Base-by-base conservation (phyloP, 306 rosid genomes). In the Prinsepia uniflora region DNA sequence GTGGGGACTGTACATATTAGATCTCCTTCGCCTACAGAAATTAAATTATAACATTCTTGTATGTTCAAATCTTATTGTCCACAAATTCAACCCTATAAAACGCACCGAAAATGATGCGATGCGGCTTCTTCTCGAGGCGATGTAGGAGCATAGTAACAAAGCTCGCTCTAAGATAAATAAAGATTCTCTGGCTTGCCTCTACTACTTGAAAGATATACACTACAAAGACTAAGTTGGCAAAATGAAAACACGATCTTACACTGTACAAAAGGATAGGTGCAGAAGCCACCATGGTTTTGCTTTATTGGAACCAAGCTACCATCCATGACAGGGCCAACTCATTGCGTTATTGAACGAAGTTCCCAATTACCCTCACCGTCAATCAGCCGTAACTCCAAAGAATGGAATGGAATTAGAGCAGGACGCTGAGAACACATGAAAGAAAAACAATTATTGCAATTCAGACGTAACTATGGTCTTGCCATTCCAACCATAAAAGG, bases 341-440 rank as follows among this genome's bases (percentile, higher is more conserved):
- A 85, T 72, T 84, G 87, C 84, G 86, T 84, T 81, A 94, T 94
- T 52, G 63, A 70, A 50, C 97, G 91, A 70, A 91, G 94, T 72
- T 91, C 91, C 99, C 99, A 94, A 76, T 91, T 94, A 53, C 99
- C 99, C 87, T 94, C 99, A 1, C 99, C 99, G 53, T 94, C 99
- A 34, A 94, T 86, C 65, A 94, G 87, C 77, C 97, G 96, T 59
- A 94, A 74, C 71, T 94, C 99, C 83, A 69, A 14, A 15, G 91
- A 82, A 75, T 94, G 99, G 82, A 72, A 94, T 36, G 96, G 99
- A 79, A 94, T 91, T 75, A 94, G 73, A 74, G 99, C 99, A 74
- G 99, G 99, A 59, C 99, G 91, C 99, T 94, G 87, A 44, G 56
- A 65, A 63, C 57, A 81, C 44, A 49, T 52, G 50, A 63, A 52